phyloP scores from a whole-genome alignment of 176 grass and related monocot genomes.

The Lolium rigidum region DNA sequence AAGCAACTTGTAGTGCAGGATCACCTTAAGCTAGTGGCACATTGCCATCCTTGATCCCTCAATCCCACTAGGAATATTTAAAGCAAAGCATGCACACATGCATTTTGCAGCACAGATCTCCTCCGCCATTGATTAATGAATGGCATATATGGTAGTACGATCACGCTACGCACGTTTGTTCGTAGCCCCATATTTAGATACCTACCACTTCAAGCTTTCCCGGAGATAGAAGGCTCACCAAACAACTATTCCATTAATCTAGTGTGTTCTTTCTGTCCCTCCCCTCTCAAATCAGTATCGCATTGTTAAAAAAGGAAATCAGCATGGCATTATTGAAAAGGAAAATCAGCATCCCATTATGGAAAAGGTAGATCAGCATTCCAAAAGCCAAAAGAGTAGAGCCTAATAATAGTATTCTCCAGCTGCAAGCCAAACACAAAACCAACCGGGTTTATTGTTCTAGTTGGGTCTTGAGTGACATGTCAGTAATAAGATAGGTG shows the following conservation, averaged over 20 bases:
- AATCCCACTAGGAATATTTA: constrained; percentile 27
- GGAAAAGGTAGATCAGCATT: constrained; percentile 7
- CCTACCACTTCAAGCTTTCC: constrained; percentile 5
- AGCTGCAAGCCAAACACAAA: background rate
- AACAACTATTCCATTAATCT: background rate
- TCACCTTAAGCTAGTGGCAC: constrained; percentile 12
- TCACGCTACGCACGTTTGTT: constrained; percentile 4
- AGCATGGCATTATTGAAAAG: constrained; percentile 13
- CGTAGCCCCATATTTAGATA: background rate
- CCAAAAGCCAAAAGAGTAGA: constrained; percentile 8
- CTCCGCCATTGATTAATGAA: background rate
- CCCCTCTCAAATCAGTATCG: constrained; percentile 17
- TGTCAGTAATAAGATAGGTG: background rate
- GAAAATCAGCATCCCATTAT: constrained; percentile 17
- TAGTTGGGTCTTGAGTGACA: background rate
- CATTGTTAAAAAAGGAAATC: constrained; percentile 8
- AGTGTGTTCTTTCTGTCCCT: background rate
- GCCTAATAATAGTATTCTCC: background rate
- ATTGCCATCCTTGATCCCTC: constrained; percentile 24
- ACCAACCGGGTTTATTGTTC: background rate
- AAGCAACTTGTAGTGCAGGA: background rate
- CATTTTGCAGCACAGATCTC: background rate
- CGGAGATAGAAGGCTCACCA: background rate
- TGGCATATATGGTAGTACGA: background rate
- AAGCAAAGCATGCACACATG: constrained; percentile 30